These are phyloP conservation scores for Ajuga chamaepitys DNA, from an alignment of 257 asterid species.

Conservation along the genomic window DNA sequence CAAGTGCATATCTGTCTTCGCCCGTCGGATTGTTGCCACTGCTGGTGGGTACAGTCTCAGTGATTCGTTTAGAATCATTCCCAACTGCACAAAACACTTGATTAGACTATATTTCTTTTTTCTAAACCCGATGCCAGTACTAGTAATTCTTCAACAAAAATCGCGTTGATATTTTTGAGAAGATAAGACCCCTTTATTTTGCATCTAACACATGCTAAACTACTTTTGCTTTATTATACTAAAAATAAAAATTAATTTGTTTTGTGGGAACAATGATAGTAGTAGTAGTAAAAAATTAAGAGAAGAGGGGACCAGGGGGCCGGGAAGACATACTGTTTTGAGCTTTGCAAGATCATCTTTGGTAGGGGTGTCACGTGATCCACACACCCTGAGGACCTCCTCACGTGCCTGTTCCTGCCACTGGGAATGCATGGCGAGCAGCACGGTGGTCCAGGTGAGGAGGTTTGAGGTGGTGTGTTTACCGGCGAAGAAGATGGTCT, in stretches of 20 bases:
- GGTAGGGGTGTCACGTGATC: conserved; percentile 71
- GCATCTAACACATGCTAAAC: conserved; percentile 47
- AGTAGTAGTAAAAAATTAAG: background rate
- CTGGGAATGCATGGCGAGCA: conserved; percentile 84
- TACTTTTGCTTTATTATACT: conserved; percentile 9
- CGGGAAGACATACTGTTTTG: conserved; percentile 50
- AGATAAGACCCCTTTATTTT: conserved; percentile 31
- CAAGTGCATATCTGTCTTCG: conserved; percentile 43
- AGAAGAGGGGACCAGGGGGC: background rate
- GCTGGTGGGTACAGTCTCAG: conserved; percentile 87
- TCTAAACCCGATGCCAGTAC: background rate
- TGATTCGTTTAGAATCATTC: conserved; percentile 74
- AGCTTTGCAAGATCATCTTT: conserved; percentile 69
- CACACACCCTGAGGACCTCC: conserved; percentile 80
- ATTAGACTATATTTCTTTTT: too few relatives aligned
- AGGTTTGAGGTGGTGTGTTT: conserved; percentile 75
- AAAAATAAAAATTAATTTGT: background rate
- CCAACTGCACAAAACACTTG: too few relatives aligned
- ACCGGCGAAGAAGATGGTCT: conserved; percentile 88
- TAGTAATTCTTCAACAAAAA: background rate
- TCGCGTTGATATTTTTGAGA: background rate
- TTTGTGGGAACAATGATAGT: conserved; percentile 10
- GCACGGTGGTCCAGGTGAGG: conserved; percentile 86
- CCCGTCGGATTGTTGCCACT: conserved; percentile 64
- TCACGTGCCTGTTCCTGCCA: conserved; percentile 99